phyloP scores from a whole-genome alignment of 2,329 filamentous ascomycete species.

The Verticillium longisporum region DNA sequence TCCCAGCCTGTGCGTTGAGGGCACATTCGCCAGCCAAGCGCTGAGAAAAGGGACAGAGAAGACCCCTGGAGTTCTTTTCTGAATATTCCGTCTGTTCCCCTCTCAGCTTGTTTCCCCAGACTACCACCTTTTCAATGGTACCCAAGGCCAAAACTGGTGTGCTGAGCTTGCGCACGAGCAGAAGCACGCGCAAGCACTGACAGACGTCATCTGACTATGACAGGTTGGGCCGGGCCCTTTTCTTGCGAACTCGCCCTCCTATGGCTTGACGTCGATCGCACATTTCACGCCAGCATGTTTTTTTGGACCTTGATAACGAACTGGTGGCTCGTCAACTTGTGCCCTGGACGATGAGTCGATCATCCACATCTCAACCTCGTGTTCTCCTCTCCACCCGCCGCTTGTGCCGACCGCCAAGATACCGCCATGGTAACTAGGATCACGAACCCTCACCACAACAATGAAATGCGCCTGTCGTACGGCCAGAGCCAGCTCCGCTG shows the following conservation, averaged over 20 bases:
- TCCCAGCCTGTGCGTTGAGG: no score
- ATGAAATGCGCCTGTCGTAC: neutral
- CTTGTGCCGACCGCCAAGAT: neutral
- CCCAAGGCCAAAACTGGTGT: neutral
- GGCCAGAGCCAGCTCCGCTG: neutral
- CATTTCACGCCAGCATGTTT: no score
- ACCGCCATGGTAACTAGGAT: neutral
- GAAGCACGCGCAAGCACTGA: neutral
- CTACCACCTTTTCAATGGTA: neutral
- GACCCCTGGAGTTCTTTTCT: no score
- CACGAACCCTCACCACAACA: neutral
- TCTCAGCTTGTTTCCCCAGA: no score
- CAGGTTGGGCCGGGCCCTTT: neutral
- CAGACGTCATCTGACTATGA: neutral
- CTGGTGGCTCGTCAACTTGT: neutral
- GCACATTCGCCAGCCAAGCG: no score
- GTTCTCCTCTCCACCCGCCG: neutral
- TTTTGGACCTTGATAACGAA: neutral
- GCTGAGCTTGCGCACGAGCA: neutral
- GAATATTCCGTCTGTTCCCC: no score
- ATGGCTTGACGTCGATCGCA: no score
- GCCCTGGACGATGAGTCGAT: neutral
- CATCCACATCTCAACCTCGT: neutral
- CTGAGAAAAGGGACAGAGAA: no score
- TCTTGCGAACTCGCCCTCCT: neutral